phyloP scores from a whole-genome alignment of 768 basidiomycete species.

The Daedaleopsis nitida region DNA sequence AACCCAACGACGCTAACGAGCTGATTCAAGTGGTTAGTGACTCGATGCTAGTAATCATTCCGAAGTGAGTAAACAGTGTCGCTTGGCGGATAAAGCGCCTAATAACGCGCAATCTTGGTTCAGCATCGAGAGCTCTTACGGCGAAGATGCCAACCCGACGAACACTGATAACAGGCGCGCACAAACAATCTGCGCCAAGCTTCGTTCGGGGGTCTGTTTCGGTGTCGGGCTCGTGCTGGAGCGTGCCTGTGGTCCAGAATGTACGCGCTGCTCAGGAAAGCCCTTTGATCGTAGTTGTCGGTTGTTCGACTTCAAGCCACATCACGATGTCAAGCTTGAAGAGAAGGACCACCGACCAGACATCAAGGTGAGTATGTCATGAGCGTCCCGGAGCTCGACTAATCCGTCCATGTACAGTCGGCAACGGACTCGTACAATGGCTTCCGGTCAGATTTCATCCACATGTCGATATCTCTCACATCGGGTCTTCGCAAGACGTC shows the following conservation, averaged over 20 bases:
- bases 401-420: conserved; percentile 36
- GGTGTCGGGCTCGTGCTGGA: conserved; percentile 85
- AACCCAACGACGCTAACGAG: conserved; percentile 71
- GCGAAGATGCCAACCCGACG: conserved; percentile 8
- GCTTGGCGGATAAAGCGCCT: background rate
- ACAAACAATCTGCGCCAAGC: conserved; percentile 79
- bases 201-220: conserved; percentile 82
- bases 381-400: background rate
- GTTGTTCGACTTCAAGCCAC: conserved; percentile 76
- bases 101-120: background rate
- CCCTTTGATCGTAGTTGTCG: conserved; percentile 80
- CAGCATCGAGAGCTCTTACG: conserved; percentile 29
- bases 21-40: conserved; percentile 83
- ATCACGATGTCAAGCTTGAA: conserved; percentile 71
- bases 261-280: conserved; percentile 58
- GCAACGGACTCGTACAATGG: conserved; percentile 76
- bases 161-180: conserved; percentile 20
- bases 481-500: conserved; percentile 51
- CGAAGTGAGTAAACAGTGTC: conserved; percentile 57
- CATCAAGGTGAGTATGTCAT: conserved; percentile 46
- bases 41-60: conserved; percentile 80
- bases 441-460: conserved; percentile 93
- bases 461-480: conserved; percentile 83
- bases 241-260: conserved; percentile 75
- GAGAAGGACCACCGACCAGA: conserved; percentile 45